Conservation (phyloP, 2,329 filamentous ascomycete genomes). For the Colletotrichum eremochloae region DNA sequence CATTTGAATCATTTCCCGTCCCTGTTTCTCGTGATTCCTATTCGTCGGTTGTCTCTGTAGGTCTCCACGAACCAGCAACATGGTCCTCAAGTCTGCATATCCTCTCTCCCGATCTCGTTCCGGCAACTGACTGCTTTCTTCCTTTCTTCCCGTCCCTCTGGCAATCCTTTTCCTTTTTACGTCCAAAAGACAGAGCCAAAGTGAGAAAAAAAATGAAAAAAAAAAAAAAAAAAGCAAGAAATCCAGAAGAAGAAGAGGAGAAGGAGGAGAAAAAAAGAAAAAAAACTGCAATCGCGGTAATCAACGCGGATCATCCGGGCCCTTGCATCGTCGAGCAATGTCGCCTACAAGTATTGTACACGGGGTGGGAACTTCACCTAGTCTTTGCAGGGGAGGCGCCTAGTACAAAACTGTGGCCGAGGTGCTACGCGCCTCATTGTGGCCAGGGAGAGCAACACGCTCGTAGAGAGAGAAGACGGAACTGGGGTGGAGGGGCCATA, state of each 20-base stretch:
- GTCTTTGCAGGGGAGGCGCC: constrained; percentile 17
- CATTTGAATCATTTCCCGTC: constrained; percentile 9
- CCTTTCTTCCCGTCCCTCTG: neutral
- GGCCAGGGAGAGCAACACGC: constrained; percentile 9
- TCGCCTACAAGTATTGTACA: constrained; percentile 4
- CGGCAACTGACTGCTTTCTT: constrained; percentile 12
- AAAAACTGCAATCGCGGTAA: constrained; percentile 13
- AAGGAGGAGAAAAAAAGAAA: neutral
- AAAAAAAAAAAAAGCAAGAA: neutral
- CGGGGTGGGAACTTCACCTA: constrained; percentile 9
- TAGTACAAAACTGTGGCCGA: constrained; percentile 8
- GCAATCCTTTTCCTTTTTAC: neutral
- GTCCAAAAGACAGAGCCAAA: neutral
- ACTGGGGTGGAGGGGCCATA: neutral
- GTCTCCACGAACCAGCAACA: constrained; percentile 12
- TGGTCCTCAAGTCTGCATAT: neutral
- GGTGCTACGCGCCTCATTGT: constrained; percentile 20
- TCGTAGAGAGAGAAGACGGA: neutral
- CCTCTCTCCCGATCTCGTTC: neutral
- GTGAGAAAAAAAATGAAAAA: neutral
- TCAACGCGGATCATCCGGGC: constrained; percentile 22
- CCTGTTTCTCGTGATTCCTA: neutral
- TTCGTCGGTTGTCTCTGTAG: constrained; percentile 11
- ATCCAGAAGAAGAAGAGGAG: too few species aligned
- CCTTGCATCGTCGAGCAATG: constrained; percentile 33